These are phyloP conservation scores for Planoprotostelium fungivorum DNA, from an alignment of 78 protist species.

Conservation along the genomic window DNA sequence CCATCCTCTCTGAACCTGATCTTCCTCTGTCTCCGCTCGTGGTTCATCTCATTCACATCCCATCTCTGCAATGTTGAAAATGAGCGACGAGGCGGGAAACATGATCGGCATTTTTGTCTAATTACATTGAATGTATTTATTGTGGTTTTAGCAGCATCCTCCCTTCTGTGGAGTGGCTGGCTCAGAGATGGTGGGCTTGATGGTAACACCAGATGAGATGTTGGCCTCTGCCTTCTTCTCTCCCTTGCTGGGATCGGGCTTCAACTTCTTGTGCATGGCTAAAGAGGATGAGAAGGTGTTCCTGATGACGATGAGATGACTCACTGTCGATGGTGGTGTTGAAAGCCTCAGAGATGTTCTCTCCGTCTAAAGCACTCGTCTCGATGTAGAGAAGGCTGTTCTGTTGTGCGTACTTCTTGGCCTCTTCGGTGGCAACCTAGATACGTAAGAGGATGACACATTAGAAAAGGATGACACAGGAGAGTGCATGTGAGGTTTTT, in stretches of 20 bases:
- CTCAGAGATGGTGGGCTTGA: neutral
- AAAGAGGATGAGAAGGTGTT: neutral
- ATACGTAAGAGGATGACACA: no score
- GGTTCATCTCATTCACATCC: neutral
- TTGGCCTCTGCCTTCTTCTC: neutral
- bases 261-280: neutral
- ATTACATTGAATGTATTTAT: neutral
- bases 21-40: neutral
- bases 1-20: no score
- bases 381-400: constrained; percentile 42
- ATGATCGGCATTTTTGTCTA: no score
- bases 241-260: neutral
- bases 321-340: neutral
- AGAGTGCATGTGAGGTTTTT: neutral
- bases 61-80: neutral
- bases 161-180: no score
- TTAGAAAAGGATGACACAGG: neutral
- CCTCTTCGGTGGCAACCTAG: constrained; percentile 30
- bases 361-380: constrained; percentile 57
- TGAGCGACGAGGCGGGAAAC: neutral
- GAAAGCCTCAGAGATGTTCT: constrained; percentile 55
- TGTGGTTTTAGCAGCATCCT: neutral
- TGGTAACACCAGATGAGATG: neutral
- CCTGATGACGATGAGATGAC: neutral
- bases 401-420: constrained; percentile 16